These are phyloP conservation scores for Tuber magnatum DNA, from an alignment of 495 filamentous ascomycete genomes.

Conservation along the genomic window DNA sequence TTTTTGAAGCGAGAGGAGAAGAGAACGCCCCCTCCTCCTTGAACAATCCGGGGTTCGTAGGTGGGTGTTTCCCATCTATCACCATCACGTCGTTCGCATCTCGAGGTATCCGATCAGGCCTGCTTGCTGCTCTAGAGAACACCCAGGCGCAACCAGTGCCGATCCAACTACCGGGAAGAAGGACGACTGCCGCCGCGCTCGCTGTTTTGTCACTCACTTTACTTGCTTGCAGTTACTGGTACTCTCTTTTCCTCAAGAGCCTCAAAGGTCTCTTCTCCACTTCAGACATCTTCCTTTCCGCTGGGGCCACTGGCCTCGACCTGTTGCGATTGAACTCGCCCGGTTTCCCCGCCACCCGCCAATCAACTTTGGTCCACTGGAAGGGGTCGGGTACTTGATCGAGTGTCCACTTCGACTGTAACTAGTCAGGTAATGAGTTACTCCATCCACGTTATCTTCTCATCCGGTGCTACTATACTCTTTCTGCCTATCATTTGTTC, in stretches of 20 bases:
- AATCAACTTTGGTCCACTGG: not conserved
- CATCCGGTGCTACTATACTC: not conserved
- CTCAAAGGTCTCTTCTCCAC: constrained; percentile 31
- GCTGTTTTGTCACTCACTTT: not conserved
- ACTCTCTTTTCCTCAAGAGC: constrained; percentile 28
- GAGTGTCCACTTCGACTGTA: not conserved
- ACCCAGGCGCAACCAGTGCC: constrained; percentile 32
- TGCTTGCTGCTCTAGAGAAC: constrained; percentile 27
- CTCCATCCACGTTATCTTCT: not conserved
- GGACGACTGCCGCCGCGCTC: constrained; percentile 25
- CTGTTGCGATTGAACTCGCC: constrained; percentile 33
- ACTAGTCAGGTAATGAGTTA: not conserved
- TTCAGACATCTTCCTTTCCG: constrained; percentile 29
- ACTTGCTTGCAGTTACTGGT: not conserved
- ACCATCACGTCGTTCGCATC: constrained; percentile 33
- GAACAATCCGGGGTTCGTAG: constrained; percentile 25
- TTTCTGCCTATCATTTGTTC: not conserved
- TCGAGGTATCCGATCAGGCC: constrained; percentile 34
- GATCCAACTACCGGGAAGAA: constrained; percentile 34
- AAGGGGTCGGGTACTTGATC: not conserved
- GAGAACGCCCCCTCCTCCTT: constrained; percentile 24
- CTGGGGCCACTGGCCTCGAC: constrained; percentile 36
- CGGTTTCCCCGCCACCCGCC: not conserved
- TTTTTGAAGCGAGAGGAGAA: constrained; percentile 22
- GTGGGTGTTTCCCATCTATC: constrained; percentile 35